Evolutionary conservation across 257 asterid genomes (phyloP), one percentile per base, ranked within the genome.

Genomic region (Asclepias syriaca): DNA sequence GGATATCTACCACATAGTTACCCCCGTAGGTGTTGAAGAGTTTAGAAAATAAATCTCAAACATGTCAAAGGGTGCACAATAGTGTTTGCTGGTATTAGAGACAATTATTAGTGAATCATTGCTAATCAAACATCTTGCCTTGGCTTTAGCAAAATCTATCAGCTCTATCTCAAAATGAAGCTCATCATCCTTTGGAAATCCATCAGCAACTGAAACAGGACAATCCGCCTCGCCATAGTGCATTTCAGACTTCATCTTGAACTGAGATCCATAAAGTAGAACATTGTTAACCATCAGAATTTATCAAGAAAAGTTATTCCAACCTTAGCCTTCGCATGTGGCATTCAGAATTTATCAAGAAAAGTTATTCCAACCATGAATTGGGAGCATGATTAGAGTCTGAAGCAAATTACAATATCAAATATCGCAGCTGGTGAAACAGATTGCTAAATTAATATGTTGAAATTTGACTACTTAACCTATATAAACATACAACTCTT

Each of bases 81-180:
- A 39, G 7, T 5, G 18, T n/a, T 39, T 55, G 65, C 58, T 50
- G 34, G 68, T 37, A n/a, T 59, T 59, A 4, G 22, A n/a, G 18
- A 59, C 55, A 57, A 6, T 46, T 11, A 16, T 2, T 39, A 50
- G 27, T 21, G 21, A 45, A 54, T 63, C 22, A 43, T n/a, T 60
- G 66, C 16, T 18, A 9, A 75, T 49, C 40, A n/a, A 76, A 72
- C 29, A 81, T 72, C 94, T 84, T 89, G 83, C 99, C 99, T 95
- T 92, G 84, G 84, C 90, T 88, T 95, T 95, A 53, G 92, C 82
- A 82, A 88, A 95, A 70, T 90, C 98, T 76, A 94, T 88, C 79
- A 91, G 65, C 85, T 91, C 98, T 70, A 89, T 89, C 87, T 93
- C 98, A 81, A 89, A 89, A 87, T 95, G 98, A 87, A 95, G 97